phyloP scores from a whole-genome alignment of 2,329 filamentous ascomycete genomes.

The Talaromyces islandicus region DNA sequence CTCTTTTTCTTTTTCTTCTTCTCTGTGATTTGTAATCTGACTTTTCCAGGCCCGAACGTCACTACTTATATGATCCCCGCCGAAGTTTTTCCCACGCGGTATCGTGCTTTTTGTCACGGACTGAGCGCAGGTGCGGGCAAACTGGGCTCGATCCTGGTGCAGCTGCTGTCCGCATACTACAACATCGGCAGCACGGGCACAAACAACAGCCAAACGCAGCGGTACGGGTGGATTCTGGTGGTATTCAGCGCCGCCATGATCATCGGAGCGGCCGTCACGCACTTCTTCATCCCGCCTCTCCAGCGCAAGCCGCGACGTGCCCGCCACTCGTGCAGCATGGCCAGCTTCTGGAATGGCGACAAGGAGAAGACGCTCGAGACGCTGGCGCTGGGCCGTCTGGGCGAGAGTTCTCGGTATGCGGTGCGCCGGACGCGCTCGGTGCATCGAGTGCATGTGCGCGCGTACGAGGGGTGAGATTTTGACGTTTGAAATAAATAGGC shows the following conservation, averaged over 20 bases:
- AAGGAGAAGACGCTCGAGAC: constrained; percentile 34
- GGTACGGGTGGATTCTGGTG: constrained; percentile 35
- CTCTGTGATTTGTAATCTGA: constrained; percentile 1
- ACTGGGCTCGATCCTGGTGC: constrained; percentile 43
- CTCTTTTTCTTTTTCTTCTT: neutral
- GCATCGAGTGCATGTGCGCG: constrained; percentile 3
- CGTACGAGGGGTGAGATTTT: neutral
- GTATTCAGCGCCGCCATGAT: constrained; percentile 39
- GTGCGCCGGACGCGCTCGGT: constrained; percentile 11
- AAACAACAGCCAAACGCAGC: constrained; percentile 25
- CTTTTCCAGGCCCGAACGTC: constrained; percentile 30
- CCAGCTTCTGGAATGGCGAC: constrained; percentile 6
- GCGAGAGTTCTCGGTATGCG: constrained; percentile 30
- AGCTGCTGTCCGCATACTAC: constrained; percentile 35
- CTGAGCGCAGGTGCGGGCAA: constrained; percentile 51
- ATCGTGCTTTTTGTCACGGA: constrained; percentile 49
- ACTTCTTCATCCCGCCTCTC: constrained; percentile 36
- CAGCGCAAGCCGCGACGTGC: constrained; percentile 22
- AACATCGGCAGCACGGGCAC: constrained; percentile 29
- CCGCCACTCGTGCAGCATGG: constrained; percentile 26
- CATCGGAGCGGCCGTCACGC: constrained; percentile 33
- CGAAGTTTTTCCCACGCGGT: constrained; percentile 52
- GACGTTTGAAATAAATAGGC: too few species aligned
- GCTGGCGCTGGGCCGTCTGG: constrained; percentile 31
- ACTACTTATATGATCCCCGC: constrained; percentile 47